Evolutionary conservation across 768 basidiomycete genomes (phyloP).

Genomic region (Pleurotus giganteus): DNA sequence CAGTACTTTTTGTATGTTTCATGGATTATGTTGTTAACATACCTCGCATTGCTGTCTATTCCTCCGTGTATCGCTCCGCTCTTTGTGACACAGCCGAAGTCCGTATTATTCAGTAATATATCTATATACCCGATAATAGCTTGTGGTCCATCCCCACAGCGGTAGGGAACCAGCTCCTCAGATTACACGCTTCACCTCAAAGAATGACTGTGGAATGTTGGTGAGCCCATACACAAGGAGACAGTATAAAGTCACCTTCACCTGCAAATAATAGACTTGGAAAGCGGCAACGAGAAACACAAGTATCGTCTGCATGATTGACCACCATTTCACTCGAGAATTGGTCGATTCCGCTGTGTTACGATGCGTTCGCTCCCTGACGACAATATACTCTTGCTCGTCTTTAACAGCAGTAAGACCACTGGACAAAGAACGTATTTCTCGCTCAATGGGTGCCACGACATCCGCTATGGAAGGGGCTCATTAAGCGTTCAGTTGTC

Average conservation of each 20-base stretch:
- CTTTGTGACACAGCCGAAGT: not conserved
- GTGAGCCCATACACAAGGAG: constrained; percentile 8
- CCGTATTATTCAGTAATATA: not conserved
- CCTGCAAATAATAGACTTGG: constrained; percentile 98
- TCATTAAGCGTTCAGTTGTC: not conserved
- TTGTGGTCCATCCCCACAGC: not conserved
- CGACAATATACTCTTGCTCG: constrained; percentile 98
- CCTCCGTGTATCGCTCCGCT: not conserved
- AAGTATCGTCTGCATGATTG: constrained; percentile 83
- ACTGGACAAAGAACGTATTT: constrained; percentile 82
- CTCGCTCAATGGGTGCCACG: constrained; percentile 94
- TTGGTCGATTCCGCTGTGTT: constrained; percentile 95
- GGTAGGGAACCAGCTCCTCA: constrained; percentile 29
- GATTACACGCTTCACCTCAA: constrained; percentile 89
- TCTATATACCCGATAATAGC: not conserved
- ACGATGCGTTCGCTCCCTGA: constrained; percentile 88
- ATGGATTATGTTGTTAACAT: constrained; percentile 9
- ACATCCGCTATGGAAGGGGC: constrained; percentile 43
- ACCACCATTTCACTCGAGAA: constrained; percentile 98
- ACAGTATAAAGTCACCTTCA: constrained; percentile 25
- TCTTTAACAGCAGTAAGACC: constrained; percentile 91
- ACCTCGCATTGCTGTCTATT: constrained; percentile 1
- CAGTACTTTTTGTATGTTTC: not conserved
- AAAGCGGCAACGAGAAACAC: constrained; percentile 90
- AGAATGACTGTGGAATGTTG: constrained; percentile 60